Base-by-base conservation (phyloP, 768 basidiomycete species). In the Xerocomus brunneocitrinus region DNA sequence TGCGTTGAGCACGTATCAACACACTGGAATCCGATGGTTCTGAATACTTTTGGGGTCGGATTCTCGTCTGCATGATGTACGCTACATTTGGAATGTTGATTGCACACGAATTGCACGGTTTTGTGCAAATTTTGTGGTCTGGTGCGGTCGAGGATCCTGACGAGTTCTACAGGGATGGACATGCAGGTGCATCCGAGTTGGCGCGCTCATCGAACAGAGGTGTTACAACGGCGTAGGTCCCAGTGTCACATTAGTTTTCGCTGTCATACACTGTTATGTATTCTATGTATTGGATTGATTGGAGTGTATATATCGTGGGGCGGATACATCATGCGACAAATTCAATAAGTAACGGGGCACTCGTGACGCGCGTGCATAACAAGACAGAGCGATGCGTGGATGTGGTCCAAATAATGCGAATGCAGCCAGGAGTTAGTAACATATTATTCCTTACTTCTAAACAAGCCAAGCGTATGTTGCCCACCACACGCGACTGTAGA, bases 401-500 rank as follows among this genome's bases (percentile, higher is more conserved):
- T 36, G 30, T 47, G 53, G 60, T 62, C 59, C 56, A 16, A 60
- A 63, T 60, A 52, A 52, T 55, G 56, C 19, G 42, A 43, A 56
- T 58, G 56, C 22, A 49, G 49, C 58, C 53, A 60, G 13, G 28
- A 30, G 41, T 50, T 12, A 31, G 34, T 36, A 46, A 55, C 40
- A 38, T 40, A 32, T 64, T 41, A 69, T 52, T 60, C 67, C 66
- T 84, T 87, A 64, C 81, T 86, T 63, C 83, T 80, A 67, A 89
- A 80, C 52, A 89, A 70, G 31, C 83, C 88, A 19, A 90, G 63
- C 2, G 86, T 83, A 63, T 91, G 89, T 63, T 91, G 89, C 3
- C 89, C 89, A 32, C 89, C 89, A 66, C 88, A 90, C 1, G 85
- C 78, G 35, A 83, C 84, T 22, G 60, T 43, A 28, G 56, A 57